Evolutionary conservation across 2,329 filamentous ascomycete genomes (phyloP).

Genomic region (Ceratocystis variospora): DNA sequence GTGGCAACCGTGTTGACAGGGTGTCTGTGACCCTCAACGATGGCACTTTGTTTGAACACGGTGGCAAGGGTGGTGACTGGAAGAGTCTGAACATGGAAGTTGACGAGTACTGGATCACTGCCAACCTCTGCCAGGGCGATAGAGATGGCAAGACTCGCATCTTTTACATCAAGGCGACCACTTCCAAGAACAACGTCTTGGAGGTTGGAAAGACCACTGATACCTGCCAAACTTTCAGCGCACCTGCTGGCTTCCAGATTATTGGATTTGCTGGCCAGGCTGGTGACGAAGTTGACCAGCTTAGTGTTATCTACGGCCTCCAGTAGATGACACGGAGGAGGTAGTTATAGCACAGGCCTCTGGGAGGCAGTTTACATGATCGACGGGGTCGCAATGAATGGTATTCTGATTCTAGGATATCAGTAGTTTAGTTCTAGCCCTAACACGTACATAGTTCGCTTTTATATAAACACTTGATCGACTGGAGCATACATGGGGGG

Average conservation of each 20-base stretch:
- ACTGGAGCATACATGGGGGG: no score
- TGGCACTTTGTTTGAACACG: constrained; percentile 38
- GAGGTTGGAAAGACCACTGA: constrained; percentile 32
- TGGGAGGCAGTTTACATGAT: no score
- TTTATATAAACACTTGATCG: no score
- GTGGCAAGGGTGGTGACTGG: constrained; percentile 38
- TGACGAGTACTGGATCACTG: constrained; percentile 37
- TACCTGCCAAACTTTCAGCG: constrained; percentile 34
- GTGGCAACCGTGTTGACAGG: constrained; percentile 36
- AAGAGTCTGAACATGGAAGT: constrained; percentile 31
- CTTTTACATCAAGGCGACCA: constrained; percentile 43
- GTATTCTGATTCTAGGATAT: background rate
- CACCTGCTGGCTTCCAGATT: constrained; percentile 37
- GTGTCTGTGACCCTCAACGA: constrained; percentile 36
- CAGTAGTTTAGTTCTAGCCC: no score
- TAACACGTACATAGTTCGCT: no score
- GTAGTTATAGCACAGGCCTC: background rate
- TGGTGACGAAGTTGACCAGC: constrained; percentile 42
- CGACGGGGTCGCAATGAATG: no score
- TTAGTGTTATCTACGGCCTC: constrained; percentile 37
- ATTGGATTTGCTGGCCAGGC: constrained; percentile 39
- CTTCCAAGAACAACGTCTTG: constrained; percentile 35
- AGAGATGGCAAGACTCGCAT: constrained; percentile 35
- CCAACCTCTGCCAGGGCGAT: constrained; percentile 38
- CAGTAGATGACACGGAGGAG: constrained; percentile 23